These are phyloP conservation scores for Penicillium simplicissimum DNA, from an alignment of 495 filamentous ascomycete species.

Conservation along the genomic window DNA sequence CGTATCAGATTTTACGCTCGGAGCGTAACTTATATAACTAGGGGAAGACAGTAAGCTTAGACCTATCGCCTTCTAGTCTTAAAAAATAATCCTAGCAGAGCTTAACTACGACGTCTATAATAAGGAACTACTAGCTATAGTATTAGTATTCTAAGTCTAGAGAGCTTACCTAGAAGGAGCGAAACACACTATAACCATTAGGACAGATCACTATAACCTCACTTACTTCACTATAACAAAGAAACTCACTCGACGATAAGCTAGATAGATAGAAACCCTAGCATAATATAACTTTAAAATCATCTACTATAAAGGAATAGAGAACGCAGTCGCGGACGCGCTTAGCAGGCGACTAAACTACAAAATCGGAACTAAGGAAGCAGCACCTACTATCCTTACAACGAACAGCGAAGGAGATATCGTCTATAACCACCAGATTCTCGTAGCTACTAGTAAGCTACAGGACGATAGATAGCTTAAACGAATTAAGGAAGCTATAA, in stretches of 20 bases:
- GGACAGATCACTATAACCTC: not conserved
- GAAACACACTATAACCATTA: no score
- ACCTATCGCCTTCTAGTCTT: no score
- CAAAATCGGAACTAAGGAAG: not conserved
- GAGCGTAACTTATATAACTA: no score
- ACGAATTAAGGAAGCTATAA: no score
- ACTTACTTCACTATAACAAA: no score
- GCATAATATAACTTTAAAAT: not conserved
- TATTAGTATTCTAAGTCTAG: not conserved
- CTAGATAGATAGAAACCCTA: not conserved
- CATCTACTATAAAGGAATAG: not conserved
- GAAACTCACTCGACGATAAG: no score
- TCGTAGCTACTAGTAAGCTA: not conserved
- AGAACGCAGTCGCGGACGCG: not conserved
- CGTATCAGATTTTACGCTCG: no score
- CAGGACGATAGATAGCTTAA: not conserved
- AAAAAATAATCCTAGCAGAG: no score
- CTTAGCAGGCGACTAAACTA: not conserved
- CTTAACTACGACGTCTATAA: no score
- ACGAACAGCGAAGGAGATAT: not conserved
- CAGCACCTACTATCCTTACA: not conserved
- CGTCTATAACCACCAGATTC: not conserved
- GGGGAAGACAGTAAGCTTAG: no score
- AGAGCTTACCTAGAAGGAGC: not conserved
- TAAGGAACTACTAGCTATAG: constrained; percentile 1